phyloP scores from a whole-genome alignment of 1,284 basidiomycete species.

The Marasmius sp. region DNA sequence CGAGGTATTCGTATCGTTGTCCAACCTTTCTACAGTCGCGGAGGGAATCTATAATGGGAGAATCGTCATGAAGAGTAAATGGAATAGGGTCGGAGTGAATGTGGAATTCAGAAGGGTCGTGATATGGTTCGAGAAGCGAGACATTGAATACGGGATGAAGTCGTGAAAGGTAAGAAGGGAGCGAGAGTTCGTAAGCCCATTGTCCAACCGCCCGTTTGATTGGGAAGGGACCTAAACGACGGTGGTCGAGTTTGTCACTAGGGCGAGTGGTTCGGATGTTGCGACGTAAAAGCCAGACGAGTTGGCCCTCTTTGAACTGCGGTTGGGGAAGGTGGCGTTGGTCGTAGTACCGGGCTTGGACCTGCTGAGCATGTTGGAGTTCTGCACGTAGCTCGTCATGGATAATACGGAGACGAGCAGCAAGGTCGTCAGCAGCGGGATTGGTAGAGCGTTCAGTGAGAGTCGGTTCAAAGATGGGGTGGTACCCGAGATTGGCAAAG shows the following conservation, averaged over 20 bases:
- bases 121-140: no score
- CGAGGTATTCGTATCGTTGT: no score
- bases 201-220: no score
- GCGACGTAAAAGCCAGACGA: background rate
- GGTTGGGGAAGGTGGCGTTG: conserved; percentile 2
- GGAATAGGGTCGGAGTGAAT: no score
- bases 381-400: conserved; percentile 26
- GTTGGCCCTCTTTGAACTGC: background rate
- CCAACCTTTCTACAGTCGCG: no score
- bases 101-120: no score
- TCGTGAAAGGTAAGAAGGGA: no score
- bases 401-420: conserved; percentile 16
- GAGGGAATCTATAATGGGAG: no score
- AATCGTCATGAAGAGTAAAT: no score
- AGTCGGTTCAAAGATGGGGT: conserved; percentile 25
- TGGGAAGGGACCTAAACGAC: background rate
- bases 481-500: conserved; percentile 35
- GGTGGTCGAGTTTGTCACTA: background rate
- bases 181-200: no score
- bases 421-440: conserved; percentile 22
- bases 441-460: conserved; percentile 21
- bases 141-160: no score
- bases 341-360: conserved; percentile 24
- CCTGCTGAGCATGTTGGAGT: conserved; percentile 25
- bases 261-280: background rate